Evolutionary conservation across 306 rosid species (phyloP), one percentile per base, ranked within the genome.

Genomic region (Acacia acuminata): DNA sequence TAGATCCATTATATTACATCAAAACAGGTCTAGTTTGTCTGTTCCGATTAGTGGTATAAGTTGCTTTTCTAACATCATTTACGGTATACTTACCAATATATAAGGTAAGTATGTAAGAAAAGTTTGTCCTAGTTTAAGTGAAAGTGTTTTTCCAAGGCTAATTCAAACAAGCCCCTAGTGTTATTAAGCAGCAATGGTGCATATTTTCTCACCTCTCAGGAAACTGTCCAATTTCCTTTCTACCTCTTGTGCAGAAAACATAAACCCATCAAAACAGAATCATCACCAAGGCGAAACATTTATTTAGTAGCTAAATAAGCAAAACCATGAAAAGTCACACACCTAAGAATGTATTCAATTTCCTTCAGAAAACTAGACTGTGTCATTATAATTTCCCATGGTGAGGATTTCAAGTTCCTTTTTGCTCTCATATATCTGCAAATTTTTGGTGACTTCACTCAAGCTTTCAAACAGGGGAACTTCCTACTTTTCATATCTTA

Each of bases 371-470:
- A 20, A 22, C 27, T 10, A 22, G 64, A 22, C 13, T 17, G 11
- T 27, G 34, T 27, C 63, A 16, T 48, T 25, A 25, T 48, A 45
- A 72, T 72, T 45, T 15, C 36, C 45, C 64, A 51, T 14, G 69
- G 79, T 56, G 27, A 30, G 70, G 11, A 25, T 7, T 42, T 8
- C 10, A 36, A 24, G 38, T 71, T 71, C 22, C 53, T 17, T 47
- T 30, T 47, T 16, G 16, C 42, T 72, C 76, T 27, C 69, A 36
- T 36, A 63, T 24, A 75, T 58, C 79, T n/a, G 69, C 36, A 75
- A 36, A 34, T 56, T 56, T 56, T 56, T 56, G 4, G 61, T 56
- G 13, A 56, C 63, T n/a, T 56, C 27, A n/a, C 63, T 20, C 63
- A 56, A 56, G 63, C 63, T 56, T 56, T 56, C 24, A n/a, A 8